Evolutionary conservation across 495 filamentous ascomycete genomes (phyloP).

Genomic region (Talaromyces nanjingensis): DNA sequence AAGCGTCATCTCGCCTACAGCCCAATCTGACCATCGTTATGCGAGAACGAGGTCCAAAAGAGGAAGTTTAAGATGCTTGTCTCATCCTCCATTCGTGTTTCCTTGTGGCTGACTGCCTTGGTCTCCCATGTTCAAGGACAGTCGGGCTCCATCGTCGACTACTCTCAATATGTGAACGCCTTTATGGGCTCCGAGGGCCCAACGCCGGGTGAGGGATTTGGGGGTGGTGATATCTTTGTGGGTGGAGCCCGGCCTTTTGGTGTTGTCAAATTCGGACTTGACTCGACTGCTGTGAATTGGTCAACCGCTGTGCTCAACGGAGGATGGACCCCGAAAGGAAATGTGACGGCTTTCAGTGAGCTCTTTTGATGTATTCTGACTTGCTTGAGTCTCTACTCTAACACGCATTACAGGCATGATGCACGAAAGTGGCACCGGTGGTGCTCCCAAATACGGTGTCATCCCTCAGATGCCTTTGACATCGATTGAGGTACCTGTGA

Average conservation of each 20-base stretch:
- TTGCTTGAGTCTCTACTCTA: background rate
- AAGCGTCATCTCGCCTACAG: background rate
- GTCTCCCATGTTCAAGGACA: background rate
- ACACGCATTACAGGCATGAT: conserved; percentile 36
- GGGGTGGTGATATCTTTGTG: conserved; percentile 62
- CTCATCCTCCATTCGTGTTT: background rate
- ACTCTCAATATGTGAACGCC: conserved; percentile 41
- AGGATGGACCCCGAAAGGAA: conserved; percentile 52
- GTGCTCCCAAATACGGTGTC: conserved; percentile 62
- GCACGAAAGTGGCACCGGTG: conserved; percentile 65
- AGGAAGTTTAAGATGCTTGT: background rate
- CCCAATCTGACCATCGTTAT: background rate
- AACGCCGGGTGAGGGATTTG: conserved; percentile 21
- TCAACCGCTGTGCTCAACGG: conserved; percentile 38
- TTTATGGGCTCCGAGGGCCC: conserved; percentile 32
- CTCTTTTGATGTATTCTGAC: background rate
- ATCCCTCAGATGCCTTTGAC: conserved; percentile 56
- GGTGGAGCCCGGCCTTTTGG: conserved; percentile 59
- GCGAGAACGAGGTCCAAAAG: background rate
- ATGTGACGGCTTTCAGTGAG: conserved; percentile 51
- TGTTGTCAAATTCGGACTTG: conserved; percentile 61
- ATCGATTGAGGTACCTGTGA: conserved; percentile 24
- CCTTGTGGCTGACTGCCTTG: background rate
- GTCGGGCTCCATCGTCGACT: conserved; percentile 20
- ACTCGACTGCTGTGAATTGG: conserved; percentile 50